Evolutionary conservation across 169 alveolate genomes (phyloP).

Genomic region (Cryptosporidium sp.): DNA sequence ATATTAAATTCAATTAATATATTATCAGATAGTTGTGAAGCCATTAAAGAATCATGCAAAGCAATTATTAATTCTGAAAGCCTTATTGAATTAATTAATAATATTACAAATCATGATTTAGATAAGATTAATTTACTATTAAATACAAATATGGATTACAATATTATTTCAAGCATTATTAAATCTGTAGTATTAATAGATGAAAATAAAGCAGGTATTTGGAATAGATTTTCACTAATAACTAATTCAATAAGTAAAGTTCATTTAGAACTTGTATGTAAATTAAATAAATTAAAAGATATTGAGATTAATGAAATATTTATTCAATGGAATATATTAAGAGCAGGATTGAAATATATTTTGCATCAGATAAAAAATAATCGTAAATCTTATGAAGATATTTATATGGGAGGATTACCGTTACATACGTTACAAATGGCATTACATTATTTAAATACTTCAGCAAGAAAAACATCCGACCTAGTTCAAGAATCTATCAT

Average conservation of each 20-base stretch:
- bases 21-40: slow-evolving; percentile 38
- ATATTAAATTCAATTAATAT: slow-evolving; percentile 28
- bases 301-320: slow-evolving; percentile 53
- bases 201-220: slow-evolving; percentile 31
- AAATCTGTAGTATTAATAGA: neutral
- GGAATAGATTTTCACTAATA: slow-evolving; percentile 32
- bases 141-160: slow-evolving; percentile 54
- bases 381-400: slow-evolving; percentile 70
- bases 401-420: slow-evolving; percentile 72
- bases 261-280: slow-evolving; percentile 22
- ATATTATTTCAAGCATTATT: slow-evolving; percentile 10
- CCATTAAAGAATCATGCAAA: slow-evolving; percentile 42
- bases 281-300: slow-evolving; percentile 23
- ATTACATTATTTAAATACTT: slow-evolving; percentile 38
- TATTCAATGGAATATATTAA: slow-evolving; percentile 59
- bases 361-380: slow-evolving; percentile 35
- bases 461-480: slow-evolving; percentile 62
- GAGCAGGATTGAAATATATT: slow-evolving; percentile 32
- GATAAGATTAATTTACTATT: slow-evolving; percentile 30
- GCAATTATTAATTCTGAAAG: slow-evolving; percentile 64
- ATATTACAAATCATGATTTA: slow-evolving; percentile 34
- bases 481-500: slow-evolving; percentile 55
- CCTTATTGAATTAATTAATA: slow-evolving; percentile 46
- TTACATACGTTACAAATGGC: slow-evolving; percentile 66
- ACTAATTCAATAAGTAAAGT: slow-evolving; percentile 23